These are phyloP conservation scores for Clarireedia hainanense DNA, from an alignment of 2,329 filamentous ascomycete species.

Conservation along the genomic window DNA sequence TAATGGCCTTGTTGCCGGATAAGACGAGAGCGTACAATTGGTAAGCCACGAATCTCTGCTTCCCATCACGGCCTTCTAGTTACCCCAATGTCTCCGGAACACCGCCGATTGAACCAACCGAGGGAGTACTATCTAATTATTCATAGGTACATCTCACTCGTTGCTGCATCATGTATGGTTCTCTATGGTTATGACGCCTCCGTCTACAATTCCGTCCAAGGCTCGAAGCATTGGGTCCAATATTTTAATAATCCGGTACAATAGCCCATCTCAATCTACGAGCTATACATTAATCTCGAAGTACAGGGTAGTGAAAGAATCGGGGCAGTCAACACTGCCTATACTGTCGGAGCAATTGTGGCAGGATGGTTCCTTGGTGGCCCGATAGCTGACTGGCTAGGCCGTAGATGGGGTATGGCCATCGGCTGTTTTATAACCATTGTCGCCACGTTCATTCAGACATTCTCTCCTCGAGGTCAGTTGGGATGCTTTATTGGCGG, in stretches of 20 bases:
- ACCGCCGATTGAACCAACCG: not conserved
- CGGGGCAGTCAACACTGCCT: constrained; percentile 57
- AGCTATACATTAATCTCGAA: not conserved
- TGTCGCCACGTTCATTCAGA: constrained; percentile 61
- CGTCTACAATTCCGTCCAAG: constrained; percentile 65
- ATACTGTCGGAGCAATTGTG: constrained; percentile 63
- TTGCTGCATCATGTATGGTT: constrained; percentile 65
- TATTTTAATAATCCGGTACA: constrained; percentile 44
- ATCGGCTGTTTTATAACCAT: constrained; percentile 57
- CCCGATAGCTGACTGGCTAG: constrained; percentile 50
- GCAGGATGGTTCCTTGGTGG: constrained; percentile 61
- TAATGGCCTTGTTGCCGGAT: not conserved
- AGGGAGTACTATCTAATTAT: not conserved
- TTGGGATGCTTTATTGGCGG: constrained; percentile 62
- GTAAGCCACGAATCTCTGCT: not conserved
- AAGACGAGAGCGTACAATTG: constrained; percentile 7
- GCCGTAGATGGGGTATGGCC: constrained; percentile 58
- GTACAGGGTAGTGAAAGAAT: constrained; percentile 34
- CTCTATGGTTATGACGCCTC: constrained; percentile 69
- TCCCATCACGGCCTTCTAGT: not conserved
- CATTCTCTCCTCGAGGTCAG: constrained; percentile 52
- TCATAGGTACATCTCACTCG: constrained; percentile 57
- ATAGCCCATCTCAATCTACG: not conserved
- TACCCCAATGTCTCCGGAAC: not conserved
- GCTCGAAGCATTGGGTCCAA: constrained; percentile 55